Evolutionary conservation across 441 rosid genomes (phyloP), one percentile per base, ranked within the genome.

Genomic region (Gossypium gossypioides): DNA sequence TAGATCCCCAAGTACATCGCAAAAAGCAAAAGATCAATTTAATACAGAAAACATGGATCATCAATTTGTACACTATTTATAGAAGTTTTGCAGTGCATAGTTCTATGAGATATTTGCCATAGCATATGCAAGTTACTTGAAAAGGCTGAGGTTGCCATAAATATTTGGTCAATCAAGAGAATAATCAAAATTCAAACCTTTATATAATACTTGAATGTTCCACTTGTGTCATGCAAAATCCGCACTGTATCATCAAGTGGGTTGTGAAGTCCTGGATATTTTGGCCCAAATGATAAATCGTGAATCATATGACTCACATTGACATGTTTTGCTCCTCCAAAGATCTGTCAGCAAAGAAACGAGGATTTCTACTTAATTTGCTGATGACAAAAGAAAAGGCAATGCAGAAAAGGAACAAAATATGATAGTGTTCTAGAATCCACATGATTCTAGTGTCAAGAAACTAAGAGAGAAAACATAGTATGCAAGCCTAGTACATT

Each of bases 241-340:
- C 97, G 83, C 29, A 5, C 74, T 2, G 93, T 92, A 61, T 76
- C 97, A 79, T 95, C 97, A 68, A 91, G 91, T 34, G 97, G 98
- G 77, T 95, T 92, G 86, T 91, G 95, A 75, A 81, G 73, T 69
- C 97, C 96, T 0, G 93, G 96, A 80, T 89, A 95, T 71, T 92
- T 83, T 3, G 97, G 99, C 65, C 99, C 98, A 81, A 95, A 95
- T 70, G 99, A 87, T 74, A 95, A 76, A 80, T 91, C 92, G 69
- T 92, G 90, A 74, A 95, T 91, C 42, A 78, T 27, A 81, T 92
- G 99, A 76, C 97, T 95, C 34, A 95, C 92, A 71, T 92, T 95
- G 50, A 92, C 99, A 58, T 86, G 87, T 18, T 74, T 84, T 25
- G 95, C 77, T 22, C 96, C 96, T 2, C 87, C 90, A 81, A 95